A percentile compares a stretch with the other conserved stretches of the same genome.
These are phyloP conservation scores for Sarocladium oryzae DNA, from an alignment of 2,329 filamentous ascomycete species.

Conservation along the genomic window DNA sequence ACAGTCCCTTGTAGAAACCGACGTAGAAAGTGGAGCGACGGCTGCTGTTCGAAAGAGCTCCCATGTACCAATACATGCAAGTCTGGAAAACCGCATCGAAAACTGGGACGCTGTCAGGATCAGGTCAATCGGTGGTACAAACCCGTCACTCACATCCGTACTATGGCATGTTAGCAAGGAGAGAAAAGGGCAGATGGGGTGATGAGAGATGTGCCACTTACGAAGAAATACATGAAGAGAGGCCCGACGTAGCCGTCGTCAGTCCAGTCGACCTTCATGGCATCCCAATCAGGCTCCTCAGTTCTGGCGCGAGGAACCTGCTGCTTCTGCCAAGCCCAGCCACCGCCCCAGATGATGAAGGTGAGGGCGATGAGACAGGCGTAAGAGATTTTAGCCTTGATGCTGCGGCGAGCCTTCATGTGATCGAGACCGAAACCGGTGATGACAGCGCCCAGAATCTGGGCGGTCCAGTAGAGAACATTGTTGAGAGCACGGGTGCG, in stretches of 20 bases:
- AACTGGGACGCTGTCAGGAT: slow-evolving; percentile 56
- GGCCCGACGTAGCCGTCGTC: slow-evolving; percentile 64
- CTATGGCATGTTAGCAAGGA: neutral
- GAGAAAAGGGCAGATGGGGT: too few relatives aligned
- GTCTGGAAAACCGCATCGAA: slow-evolving; percentile 91
- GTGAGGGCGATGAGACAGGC: slow-evolving; percentile 60
- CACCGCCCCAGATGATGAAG: slow-evolving; percentile 75
- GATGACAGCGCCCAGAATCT: slow-evolving; percentile 64
- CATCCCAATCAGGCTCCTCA: slow-evolving; percentile 16
- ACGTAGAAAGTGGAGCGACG: slow-evolving; percentile 89
- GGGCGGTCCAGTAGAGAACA: slow-evolving; percentile 70
- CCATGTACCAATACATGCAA: slow-evolving; percentile 93
- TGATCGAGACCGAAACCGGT: slow-evolving; percentile 68
- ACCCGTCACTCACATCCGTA: neutral
- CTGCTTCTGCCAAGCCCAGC: slow-evolving; percentile 66
- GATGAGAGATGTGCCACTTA: too few relatives aligned
- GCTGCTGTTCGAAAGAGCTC: slow-evolving; percentile 83
- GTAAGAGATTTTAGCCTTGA: slow-evolving; percentile 61
- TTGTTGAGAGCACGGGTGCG: slow-evolving; percentile 69
- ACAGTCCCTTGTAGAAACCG: slow-evolving; percentile 67
- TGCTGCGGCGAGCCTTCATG: slow-evolving; percentile 50
- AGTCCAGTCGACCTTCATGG: slow-evolving; percentile 52
- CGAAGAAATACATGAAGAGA: slow-evolving; percentile 82
- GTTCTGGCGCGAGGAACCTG: slow-evolving; percentile 44
- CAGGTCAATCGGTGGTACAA: neutral